Evolutionary conservation across 495 filamentous ascomycete species (phyloP).

Genomic region (Daldinia grandis): DNA sequence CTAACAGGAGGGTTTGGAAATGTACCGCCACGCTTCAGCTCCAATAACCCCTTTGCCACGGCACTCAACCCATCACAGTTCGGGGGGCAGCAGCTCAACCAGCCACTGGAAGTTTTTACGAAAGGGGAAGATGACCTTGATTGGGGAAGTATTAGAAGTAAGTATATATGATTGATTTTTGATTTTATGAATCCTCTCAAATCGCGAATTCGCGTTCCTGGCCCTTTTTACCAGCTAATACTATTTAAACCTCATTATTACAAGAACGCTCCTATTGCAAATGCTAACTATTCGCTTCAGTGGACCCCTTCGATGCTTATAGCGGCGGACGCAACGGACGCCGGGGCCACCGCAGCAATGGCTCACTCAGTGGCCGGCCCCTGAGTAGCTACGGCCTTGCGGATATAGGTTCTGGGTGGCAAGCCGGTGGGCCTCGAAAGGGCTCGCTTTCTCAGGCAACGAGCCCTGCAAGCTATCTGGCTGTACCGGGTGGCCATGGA

Average conservation of each 20-base stretch:
- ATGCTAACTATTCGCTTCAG: slow-evolving; percentile 12
- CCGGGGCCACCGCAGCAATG: slow-evolving; percentile 36
- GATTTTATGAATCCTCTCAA: background rate
- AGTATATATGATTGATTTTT: slow-evolving; percentile 10
- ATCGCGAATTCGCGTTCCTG: background rate
- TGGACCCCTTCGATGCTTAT: slow-evolving; percentile 48
- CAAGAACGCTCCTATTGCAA: background rate
- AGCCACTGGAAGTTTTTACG: slow-evolving; percentile 81
- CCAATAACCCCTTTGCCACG: slow-evolving; percentile 62
- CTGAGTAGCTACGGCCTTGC: slow-evolving; percentile 62
- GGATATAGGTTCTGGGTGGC: slow-evolving; percentile 52
- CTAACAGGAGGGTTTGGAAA: slow-evolving; percentile 32
- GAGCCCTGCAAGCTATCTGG: slow-evolving; percentile 81
- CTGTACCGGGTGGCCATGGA: slow-evolving; percentile 65
- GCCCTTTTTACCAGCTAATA: background rate
- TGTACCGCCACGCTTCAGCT: slow-evolving; percentile 51
- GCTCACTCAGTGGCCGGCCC: slow-evolving; percentile 47
- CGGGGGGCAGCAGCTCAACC: slow-evolving; percentile 57
- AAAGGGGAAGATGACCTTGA: slow-evolving; percentile 86
- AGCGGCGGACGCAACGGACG: slow-evolving; percentile 26
- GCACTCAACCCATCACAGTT: slow-evolving; percentile 42
- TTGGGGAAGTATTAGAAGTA: slow-evolving; percentile 73
- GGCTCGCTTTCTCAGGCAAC: slow-evolving; percentile 67
- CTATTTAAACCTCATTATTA: background rate
- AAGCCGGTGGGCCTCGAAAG: slow-evolving; percentile 53